phyloP scores from a whole-genome alignment of 441 rosid genomes.

The Populus hybrid region DNA sequence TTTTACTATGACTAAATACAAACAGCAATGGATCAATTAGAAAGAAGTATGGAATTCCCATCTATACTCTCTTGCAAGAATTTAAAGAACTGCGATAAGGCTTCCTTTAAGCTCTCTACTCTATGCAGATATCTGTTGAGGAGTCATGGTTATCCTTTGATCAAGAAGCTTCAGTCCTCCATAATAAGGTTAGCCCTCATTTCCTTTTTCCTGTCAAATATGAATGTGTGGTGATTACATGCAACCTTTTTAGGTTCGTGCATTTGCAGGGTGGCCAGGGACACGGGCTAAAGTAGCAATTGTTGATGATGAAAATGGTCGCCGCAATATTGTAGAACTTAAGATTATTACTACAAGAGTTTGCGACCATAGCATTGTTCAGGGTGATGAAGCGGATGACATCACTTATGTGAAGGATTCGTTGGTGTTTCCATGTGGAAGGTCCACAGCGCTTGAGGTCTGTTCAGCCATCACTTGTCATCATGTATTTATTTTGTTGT shows the following conservation, averaged over 20 bases:
- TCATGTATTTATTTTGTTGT: neutral
- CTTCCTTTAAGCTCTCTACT: slow-evolving; percentile 18
- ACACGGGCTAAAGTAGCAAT: slow-evolving; percentile 68
- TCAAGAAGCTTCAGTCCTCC: slow-evolving; percentile 64
- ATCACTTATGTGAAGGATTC: slow-evolving; percentile 49
- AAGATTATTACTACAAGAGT: slow-evolving; percentile 74
- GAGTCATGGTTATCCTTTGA: slow-evolving; percentile 87
- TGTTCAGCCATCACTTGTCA: neutral
- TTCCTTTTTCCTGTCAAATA: slow-evolving; percentile 11
- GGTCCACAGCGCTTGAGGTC: slow-evolving; percentile 70
- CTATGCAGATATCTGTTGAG: slow-evolving; percentile 61
- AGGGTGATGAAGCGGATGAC: slow-evolving; percentile 34
- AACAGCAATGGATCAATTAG: neutral
- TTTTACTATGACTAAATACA: neutral
- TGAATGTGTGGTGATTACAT: slow-evolving; percentile 19
- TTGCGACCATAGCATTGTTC: slow-evolving; percentile 20
- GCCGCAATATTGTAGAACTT: slow-evolving; percentile 45
- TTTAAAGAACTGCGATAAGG: neutral
- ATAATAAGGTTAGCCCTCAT: slow-evolving; percentile 60
- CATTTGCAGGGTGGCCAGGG: slow-evolving; percentile 99
- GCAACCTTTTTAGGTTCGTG: slow-evolving; percentile 75
- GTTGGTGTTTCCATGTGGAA: slow-evolving; percentile 68
- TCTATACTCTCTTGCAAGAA: neutral
- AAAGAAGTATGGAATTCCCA: neutral
- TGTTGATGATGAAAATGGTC: slow-evolving; percentile 38